A percentile compares a stretch with the other conserved stretches of the same genome.
Evolutionary conservation across 345 rosid species (phyloP).

Genomic region (Eucalyptus camaldulensis): DNA sequence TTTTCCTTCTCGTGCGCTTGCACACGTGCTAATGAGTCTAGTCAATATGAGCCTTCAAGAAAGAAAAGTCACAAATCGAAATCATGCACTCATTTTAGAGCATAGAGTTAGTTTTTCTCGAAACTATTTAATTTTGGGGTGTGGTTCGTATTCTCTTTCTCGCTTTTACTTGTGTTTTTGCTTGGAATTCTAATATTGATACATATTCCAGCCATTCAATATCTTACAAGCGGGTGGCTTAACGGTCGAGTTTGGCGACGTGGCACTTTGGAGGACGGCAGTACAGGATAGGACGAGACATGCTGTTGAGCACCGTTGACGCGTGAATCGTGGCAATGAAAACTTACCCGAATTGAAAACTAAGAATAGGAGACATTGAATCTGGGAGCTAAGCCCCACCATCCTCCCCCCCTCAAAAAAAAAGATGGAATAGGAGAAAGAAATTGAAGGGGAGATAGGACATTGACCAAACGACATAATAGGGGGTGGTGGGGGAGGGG

Average conservation of each 20-base stretch:
- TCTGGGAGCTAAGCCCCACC: background rate
- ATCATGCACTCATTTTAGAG: background rate
- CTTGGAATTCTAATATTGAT: too few relatives aligned
- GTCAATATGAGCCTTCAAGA: background rate
- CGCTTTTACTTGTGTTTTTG: background rate
- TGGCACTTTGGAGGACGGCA: background rate
- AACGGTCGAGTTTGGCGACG: background rate
- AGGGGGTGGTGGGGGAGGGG: background rate
- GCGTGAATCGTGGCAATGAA: background rate
- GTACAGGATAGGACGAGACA: background rate
- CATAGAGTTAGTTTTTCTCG: background rate
- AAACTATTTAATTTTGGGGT: too few relatives aligned
- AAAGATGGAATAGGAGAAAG: background rate
- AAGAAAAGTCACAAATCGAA: fast-evolving
- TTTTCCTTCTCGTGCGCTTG: too few relatives aligned
- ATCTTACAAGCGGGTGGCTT: background rate
- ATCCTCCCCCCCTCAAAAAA: background rate
- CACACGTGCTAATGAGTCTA: background rate
- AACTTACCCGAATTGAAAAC: background rate
- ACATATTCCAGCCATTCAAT: background rate
- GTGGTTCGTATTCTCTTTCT: too few relatives aligned
- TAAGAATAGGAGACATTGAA: background rate
- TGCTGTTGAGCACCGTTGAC: background rate
- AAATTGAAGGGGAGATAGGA: background rate
- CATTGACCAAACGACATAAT: background rate